phyloP scores from a whole-genome alignment of 169 alveolate genomes.

The Plasmodium inui region DNA sequence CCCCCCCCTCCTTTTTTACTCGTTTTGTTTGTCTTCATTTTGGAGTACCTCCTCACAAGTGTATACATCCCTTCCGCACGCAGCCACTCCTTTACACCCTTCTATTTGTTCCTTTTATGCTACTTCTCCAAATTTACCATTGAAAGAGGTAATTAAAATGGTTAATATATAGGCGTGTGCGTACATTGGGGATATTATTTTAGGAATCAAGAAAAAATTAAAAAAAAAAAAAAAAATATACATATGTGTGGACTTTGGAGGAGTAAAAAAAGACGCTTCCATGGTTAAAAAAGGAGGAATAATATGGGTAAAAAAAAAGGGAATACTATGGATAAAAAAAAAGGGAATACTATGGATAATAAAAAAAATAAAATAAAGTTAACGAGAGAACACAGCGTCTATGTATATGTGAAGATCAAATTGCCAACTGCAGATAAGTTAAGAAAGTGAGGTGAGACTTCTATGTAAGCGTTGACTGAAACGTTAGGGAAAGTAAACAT shows the following conservation, averaged over 20 bases:
- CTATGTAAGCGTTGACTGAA: not conserved
- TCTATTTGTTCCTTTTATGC: not conserved
- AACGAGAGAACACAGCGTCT: not conserved
- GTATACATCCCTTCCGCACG: not conserved
- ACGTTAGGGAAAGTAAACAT: not conserved
- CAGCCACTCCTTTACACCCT: not conserved
- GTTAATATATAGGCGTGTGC: not conserved
- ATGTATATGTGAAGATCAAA: not conserved
- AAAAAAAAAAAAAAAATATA: constrained; percentile 1
- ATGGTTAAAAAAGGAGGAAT: not conserved
- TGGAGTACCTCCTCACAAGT: not conserved
- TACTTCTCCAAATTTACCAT: not conserved
- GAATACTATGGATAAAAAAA: not conserved
- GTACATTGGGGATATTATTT: not conserved
- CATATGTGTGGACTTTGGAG: not conserved
- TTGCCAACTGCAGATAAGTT: not conserved
- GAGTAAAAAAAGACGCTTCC: not conserved
- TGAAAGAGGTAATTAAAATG: not conserved
- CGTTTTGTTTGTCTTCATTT: too few relatives aligned
- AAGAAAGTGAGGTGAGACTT: not conserved
- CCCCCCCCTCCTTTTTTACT: too few relatives aligned
- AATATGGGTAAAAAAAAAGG: not conserved
- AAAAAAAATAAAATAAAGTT: not conserved
- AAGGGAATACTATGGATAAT: not conserved
- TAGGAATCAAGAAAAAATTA: constrained; percentile 25